A percentile compares a stretch with the other conserved stretches of the same genome.
Conservation (phyloP, 78 protist genomes). For the Mastigamoeba balamuthi region DNA sequence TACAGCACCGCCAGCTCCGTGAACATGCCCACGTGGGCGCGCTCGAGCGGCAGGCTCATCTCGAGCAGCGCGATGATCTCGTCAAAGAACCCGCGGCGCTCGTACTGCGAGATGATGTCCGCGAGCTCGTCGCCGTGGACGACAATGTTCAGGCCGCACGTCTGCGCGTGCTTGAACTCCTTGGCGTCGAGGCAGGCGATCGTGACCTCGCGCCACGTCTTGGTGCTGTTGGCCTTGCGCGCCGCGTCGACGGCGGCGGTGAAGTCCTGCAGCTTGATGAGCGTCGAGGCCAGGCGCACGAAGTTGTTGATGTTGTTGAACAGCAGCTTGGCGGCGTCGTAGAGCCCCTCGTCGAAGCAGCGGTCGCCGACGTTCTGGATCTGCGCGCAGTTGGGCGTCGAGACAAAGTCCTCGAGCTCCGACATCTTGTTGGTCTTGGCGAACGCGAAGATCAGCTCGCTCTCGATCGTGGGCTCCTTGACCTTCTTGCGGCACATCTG, state of each 20-base stretch:
- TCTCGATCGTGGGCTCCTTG: constrained; percentile 89
- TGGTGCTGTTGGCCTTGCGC: constrained; percentile 88
- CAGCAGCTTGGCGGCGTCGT: constrained; percentile 91
- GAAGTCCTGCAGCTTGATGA: constrained; percentile 75
- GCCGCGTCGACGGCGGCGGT: constrained; percentile 98
- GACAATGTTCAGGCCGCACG: constrained; percentile 90
- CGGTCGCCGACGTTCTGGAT: constrained; percentile 89
- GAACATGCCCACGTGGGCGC: constrained; percentile 97
- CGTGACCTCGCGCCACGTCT: constrained; percentile 95
- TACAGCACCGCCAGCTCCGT: constrained; percentile 96
- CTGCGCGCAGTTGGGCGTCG: constrained; percentile 68
- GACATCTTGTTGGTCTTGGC: constrained; percentile 86
- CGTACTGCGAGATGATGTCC: constrained; percentile 70
- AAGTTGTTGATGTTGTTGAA: constrained; percentile 84
- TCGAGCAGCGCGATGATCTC: constrained; percentile 82
- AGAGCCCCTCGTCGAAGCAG: constrained; percentile 86
- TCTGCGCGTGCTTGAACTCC: constrained; percentile 96
- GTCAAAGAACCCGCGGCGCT: constrained; percentile 81
- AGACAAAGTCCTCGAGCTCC: constrained; percentile 96
- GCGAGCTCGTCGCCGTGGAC: constrained; percentile 92
- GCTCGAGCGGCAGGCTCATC: constrained; percentile 82
- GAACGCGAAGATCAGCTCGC: constrained; percentile 86
- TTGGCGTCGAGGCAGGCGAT: constrained; percentile 89
- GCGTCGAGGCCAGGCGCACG: constrained; percentile 84
- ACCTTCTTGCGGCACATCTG: constrained; percentile 75